Base-by-base conservation (phyloP, 2,329 filamentous ascomycete species). In the Aspergillus fructus region DNA sequence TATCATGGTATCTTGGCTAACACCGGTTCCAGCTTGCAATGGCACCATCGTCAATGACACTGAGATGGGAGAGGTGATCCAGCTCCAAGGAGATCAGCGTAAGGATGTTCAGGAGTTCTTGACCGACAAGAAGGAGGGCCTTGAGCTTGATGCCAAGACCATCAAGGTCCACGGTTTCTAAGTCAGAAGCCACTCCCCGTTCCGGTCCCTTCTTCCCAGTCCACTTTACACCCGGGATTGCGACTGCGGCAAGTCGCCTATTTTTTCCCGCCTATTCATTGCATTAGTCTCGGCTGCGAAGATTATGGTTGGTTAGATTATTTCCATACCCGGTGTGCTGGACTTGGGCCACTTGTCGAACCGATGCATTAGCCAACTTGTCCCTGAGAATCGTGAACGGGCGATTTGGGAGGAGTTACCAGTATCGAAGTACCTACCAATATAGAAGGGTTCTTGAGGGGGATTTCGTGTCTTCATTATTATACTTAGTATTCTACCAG, bases 1-100 rank as follows among this genome's bases (percentile, higher is more conserved):
- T 27, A 24, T 37, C 37, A n/a, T 15, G 1, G 5, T 9, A 6
- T 19, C n/a, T 11, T 40, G 37, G 55, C 67, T 73, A 59, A 73
- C 61, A 15, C 50, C 12, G 12, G 5, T 17, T 40, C 6, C 62
- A 91, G 93, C 94, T 79, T 97, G 93, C 91, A 97, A 99, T 97
- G 94, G 94, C 86, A 97, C 93, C 81, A 96, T 97, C 78, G 93
- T 97, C 80, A 87, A 87, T 76, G 93, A 97, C 81, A 86, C 85
- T 70, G 92, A 96, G 81, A 96, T 97, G 91, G 93, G 93, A 77
- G 93, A 97, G 85, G 93, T 97, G 85, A 97, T 99, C 76, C 94
- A 99, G 85, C 89, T 99, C 75, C 94, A 99, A 81, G 94, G 94
- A 73, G 94, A 99, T 79, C 94, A 99, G 85, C 93, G 94, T 81